phyloP scores from a whole-genome alignment of 768 basidiomycete species.

The Fomitopsis serialis region DNA sequence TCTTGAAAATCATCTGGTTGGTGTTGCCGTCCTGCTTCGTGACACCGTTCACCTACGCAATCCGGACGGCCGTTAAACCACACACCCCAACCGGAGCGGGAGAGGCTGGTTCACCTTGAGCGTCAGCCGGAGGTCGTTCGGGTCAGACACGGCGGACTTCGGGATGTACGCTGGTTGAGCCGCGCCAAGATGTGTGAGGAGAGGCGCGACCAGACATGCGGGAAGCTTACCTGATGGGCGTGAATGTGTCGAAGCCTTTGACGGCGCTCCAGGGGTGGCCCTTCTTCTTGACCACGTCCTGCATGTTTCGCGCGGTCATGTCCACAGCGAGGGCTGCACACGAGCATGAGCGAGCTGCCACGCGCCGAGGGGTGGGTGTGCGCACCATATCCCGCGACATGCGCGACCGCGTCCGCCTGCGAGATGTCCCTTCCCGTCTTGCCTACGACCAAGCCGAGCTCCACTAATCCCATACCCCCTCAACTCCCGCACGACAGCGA shows the following conservation, averaged over 20 bases:
- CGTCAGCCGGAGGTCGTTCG: slow-evolving; percentile 70
- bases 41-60: slow-evolving; percentile 71
- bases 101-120: slow-evolving; percentile 50
- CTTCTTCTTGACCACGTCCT: slow-evolving; percentile 86
- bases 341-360: background rate
- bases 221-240: slow-evolving; percentile 63
- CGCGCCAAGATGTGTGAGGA: background rate
- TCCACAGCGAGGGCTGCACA: slow-evolving; percentile 82
- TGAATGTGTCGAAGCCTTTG: slow-evolving; percentile 97
- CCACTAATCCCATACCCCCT: slow-evolving; percentile 45
- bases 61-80: background rate
- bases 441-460: slow-evolving; percentile 95
- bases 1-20: slow-evolving; percentile 86
- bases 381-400: slow-evolving; percentile 91
- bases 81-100: too few species aligned
- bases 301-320: slow-evolving; percentile 94
- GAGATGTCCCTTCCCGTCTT: slow-evolving; percentile 81
- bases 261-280: slow-evolving; percentile 97
- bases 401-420: slow-evolving; percentile 59
- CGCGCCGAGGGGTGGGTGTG: background rate
- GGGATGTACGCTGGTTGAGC: slow-evolving; percentile 80
- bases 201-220: background rate
- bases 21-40: slow-evolving; percentile 85
- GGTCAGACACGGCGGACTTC: slow-evolving; percentile 59
- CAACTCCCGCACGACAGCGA: background rate